Conservation (phyloP, 1,284 basidiomycete genomes). For the Xerocomus alliaceus region DNA sequence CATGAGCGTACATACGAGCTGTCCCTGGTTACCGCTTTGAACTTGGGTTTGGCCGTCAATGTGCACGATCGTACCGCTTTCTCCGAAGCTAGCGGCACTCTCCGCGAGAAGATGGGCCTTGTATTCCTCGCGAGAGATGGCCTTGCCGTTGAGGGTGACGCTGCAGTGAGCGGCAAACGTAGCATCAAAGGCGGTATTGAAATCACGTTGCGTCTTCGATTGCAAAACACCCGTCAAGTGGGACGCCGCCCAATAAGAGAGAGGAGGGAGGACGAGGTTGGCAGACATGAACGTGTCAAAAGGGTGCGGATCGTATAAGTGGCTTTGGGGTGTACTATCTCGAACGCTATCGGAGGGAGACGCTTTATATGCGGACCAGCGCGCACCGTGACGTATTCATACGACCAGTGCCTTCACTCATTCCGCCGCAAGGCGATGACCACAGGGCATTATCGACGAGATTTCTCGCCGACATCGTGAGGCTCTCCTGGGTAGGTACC, state of each 20-base stretch:
- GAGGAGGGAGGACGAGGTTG: slow-evolving; percentile 43
- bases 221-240: slow-evolving; percentile 43
- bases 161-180: slow-evolving; percentile 41
- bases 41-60: slow-evolving; percentile 38
- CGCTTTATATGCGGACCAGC: slow-evolving; percentile 20
- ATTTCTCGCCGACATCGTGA: too few relatives aligned
- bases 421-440: neutral
- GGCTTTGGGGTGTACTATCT: neutral
- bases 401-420: neutral
- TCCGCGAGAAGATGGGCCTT: slow-evolving; percentile 34
- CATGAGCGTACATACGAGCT: slow-evolving; percentile 25
- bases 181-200: slow-evolving; percentile 43
- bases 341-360: neutral
- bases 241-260: slow-evolving; percentile 45
- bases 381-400: neutral
- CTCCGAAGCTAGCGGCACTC: slow-evolving; percentile 30
- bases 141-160: slow-evolving; percentile 46
- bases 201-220: slow-evolving; percentile 40
- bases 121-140: slow-evolving; percentile 34
- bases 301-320: neutral
- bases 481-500: too few relatives aligned
- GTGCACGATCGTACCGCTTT: slow-evolving; percentile 27
- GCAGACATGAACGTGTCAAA: slow-evolving; percentile 27
- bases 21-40: slow-evolving; percentile 32
- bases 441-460: too few relatives aligned